A percentile compares a stretch with the other conserved stretches of the same genome.
These are phyloP conservation scores for Ogataea kodamae DNA, from an alignment of 805 yeast species.

Conservation along the genomic window DNA sequence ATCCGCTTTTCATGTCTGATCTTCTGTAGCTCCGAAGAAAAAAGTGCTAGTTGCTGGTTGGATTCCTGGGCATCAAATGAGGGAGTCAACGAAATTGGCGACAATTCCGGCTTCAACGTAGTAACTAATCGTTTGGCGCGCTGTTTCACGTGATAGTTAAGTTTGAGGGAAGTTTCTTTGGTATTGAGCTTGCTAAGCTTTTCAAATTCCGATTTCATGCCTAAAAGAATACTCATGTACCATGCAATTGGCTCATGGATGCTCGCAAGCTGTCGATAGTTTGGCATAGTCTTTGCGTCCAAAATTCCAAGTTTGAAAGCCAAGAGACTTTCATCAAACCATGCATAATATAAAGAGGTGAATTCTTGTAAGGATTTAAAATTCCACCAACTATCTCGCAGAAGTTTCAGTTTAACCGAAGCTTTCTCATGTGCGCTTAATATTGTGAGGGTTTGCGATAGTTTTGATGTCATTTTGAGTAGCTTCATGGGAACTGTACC, in stretches of 20 bases:
- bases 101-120: conserved; percentile 16
- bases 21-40: conserved; percentile 29
- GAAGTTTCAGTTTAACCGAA: conserved; percentile 18
- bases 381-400: conserved; percentile 37
- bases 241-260: conserved; percentile 66
- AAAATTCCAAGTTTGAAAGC: conserved; percentile 52
- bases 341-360: conserved; percentile 56
- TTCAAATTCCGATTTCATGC: conserved; percentile 48
- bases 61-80: conserved; percentile 10
- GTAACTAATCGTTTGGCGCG: conserved; percentile 39
- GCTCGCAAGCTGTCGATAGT: conserved; percentile 38
- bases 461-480: conserved; percentile 34
- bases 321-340: conserved; percentile 60
- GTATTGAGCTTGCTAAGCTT: conserved; percentile 41
- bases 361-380: conserved; percentile 48
- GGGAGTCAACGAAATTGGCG: conserved; percentile 19
- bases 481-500: conserved; percentile 67
- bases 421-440: conserved; percentile 13
- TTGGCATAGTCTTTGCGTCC: conserved; percentile 28
- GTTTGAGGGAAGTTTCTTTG: conserved; percentile 49
- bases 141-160: conserved; percentile 59
- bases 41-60: conserved; percentile 10
- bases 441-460: conserved; percentile 25
- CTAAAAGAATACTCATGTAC: conserved; percentile 62
- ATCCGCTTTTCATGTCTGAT: conserved; percentile 36